Evolutionary conservation across 1,139 yeast genomes (phyloP), one percentile per base, ranked within the genome.

Genomic region (Pneumocystis jirovecii): DNA sequence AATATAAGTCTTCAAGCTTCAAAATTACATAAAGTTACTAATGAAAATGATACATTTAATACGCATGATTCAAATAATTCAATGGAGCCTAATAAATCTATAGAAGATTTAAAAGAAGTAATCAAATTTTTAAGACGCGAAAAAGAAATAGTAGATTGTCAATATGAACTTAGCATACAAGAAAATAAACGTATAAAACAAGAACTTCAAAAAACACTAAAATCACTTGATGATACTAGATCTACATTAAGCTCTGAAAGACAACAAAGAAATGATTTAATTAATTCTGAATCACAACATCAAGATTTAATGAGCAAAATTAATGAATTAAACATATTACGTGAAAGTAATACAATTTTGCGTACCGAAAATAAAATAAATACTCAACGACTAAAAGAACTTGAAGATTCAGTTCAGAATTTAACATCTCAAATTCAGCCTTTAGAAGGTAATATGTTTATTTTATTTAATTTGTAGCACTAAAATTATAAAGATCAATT

Each of bases 281-380:
- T 63, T 39, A 76, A 79, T 6, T 59, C 50, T 8, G 72, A 79
- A 1, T 74, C 77, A 35, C 85, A 84, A 60, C 84, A 85, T 65
- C 76, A 80, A n/a, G 80, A 80, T 63, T 75, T 87, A 66, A 72
- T 82, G 68, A 82, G 82, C 61, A 87, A 86, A 72, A 76, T 88
- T 65, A 83, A 84, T 66, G 91, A 87, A 68, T 75, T 89, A 72
- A 86, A 83, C 69, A 79, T 87, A 57, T 77, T 88, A 68, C 82
- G 89, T 67, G 96, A 89, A 72, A 86, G 90, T 71, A 88, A 89
- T 71, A 77, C 80, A 19, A 81, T 86, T 8, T 79, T 89, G 68
- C 81, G 95, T 68, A 77, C 79, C 62, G 91, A 87, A 68, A 73
- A 75, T 62, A 73, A 73, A 37, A 69, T 68, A 19, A 73, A 77